phyloP scores from a whole-genome alignment of 805 yeast genomes.

The Tetrapisispora fleetii region DNA sequence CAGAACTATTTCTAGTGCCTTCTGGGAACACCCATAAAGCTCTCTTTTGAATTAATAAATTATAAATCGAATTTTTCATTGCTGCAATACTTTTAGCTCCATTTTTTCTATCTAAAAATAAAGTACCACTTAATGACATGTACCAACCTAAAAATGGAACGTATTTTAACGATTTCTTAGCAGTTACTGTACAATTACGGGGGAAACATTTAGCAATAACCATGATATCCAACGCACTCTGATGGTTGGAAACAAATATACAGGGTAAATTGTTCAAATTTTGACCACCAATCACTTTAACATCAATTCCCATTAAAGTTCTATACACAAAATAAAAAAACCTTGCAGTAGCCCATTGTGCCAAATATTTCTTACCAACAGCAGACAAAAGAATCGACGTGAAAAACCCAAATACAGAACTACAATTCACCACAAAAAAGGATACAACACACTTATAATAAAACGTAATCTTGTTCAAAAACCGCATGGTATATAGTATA shows the following conservation, averaged over 20 bases:
- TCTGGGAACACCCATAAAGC: slow-evolving; percentile 91
- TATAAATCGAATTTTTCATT: slow-evolving; percentile 55
- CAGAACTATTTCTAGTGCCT: slow-evolving; percentile 83
- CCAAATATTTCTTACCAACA: slow-evolving; percentile 63
- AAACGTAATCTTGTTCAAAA: neutral
- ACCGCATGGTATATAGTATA: neutral
- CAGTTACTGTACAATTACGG: slow-evolving; percentile 81
- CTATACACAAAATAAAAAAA: slow-evolving; percentile 60
- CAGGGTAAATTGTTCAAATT: slow-evolving; percentile 57
- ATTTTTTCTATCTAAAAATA: slow-evolving; percentile 76
- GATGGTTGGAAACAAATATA: slow-evolving; percentile 79
- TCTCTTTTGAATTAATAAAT: slow-evolving; percentile 52
- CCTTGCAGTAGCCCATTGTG: slow-evolving; percentile 87
- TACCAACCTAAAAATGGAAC: slow-evolving; percentile 97
- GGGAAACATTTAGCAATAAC: slow-evolving; percentile 80
- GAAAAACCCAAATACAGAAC: slow-evolving; percentile 42
- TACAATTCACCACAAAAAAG: neutral
- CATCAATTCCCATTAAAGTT: slow-evolving; percentile 53
- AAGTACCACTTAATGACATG: slow-evolving; percentile 82
- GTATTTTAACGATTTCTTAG: slow-evolving; percentile 73
- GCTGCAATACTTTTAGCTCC: slow-evolving; percentile 67
- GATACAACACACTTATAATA: slow-evolving; percentile 1
- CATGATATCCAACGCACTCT: slow-evolving; percentile 75
- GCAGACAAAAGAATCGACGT: slow-evolving; percentile 60
- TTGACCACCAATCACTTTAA: slow-evolving; percentile 59